Evolutionary conservation across 139 green algal genomes (phyloP).

Genomic region (Chlorella sp.): DNA sequence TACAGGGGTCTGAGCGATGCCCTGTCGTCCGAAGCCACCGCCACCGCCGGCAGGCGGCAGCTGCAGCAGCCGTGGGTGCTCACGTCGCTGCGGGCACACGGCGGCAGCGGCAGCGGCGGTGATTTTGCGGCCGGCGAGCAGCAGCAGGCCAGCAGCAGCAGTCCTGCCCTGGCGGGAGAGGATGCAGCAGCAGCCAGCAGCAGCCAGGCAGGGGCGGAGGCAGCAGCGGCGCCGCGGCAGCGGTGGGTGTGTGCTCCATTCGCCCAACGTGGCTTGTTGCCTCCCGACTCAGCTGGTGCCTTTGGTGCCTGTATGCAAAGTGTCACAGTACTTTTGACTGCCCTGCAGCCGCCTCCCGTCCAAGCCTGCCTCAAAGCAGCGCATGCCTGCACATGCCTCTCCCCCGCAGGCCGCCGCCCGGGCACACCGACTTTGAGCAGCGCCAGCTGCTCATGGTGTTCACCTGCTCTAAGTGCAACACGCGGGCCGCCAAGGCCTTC

Average conservation of each 20-base stretch:
- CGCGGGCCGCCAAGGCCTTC: constrained; percentile 66
- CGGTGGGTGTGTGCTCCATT: no score
- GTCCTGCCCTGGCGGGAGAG: not conserved
- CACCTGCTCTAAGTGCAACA: constrained; percentile 56
- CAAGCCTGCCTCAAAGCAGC: no score
- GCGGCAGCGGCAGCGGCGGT: not conserved
- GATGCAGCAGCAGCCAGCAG: not conserved
- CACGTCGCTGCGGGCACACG: not conserved
- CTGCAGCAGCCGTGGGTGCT: constrained; percentile 18
- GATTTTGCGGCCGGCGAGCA: not conserved
- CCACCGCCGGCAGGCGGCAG: not conserved
- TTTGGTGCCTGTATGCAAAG: no score
- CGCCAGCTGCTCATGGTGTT: constrained; percentile 50
- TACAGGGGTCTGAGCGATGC: constrained; percentile 28
- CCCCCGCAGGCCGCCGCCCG: not conserved
- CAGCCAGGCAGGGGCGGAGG: not conserved
- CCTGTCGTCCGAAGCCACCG: not conserved
- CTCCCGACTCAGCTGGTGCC: no score
- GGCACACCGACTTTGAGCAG: constrained; percentile 20
- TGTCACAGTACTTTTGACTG: no score
- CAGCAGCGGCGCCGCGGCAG: not conserved
- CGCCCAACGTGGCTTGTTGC: no score
- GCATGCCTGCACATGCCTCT: no score
- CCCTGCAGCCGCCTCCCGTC: no score
- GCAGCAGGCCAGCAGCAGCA: not conserved